Percentiles rank a stretch among this genome's conserved stretches.
These are phyloP conservation scores for Cenococcum geophilum DNA, from an alignment of 495 filamentous ascomycete species.

Conservation along the genomic window DNA sequence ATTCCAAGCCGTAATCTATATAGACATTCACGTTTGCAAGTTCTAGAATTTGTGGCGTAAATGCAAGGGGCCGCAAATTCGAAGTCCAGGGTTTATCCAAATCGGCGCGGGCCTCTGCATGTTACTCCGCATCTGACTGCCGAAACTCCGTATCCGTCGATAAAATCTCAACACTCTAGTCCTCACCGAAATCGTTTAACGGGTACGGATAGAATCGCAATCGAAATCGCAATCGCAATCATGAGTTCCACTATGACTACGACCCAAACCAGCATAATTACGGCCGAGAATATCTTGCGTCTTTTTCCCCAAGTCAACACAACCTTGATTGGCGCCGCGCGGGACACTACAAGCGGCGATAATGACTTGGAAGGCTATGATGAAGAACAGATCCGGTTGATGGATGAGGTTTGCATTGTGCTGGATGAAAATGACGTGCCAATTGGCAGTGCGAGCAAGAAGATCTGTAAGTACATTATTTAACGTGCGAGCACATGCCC, in stretches of 20 bases:
- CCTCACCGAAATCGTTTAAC: neutral
- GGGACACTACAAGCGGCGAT: conserved; percentile 36
- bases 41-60: too few species aligned
- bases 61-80: too few species aligned
- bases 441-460: conserved; percentile 97
- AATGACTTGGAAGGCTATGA: conserved; percentile 75
- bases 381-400: conserved; percentile 92
- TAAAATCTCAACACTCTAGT: neutral
- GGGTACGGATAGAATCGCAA: too few species aligned
- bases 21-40: too few species aligned
- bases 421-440: conserved; percentile 85
- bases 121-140: neutral
- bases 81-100: too few species aligned
- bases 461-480: conserved; percentile 66
- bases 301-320: conserved; percentile 96
- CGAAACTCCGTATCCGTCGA: neutral
- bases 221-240: neutral
- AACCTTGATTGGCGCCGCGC: conserved; percentile 49
- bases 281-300: conserved; percentile 76
- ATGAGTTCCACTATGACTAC: conserved; percentile 50
- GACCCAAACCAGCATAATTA: conserved; percentile 51
- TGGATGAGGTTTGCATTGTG: conserved; percentile 99
- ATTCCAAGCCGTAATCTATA: too few species aligned
- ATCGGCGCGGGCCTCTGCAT: neutral
- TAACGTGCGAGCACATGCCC: neutral